These are phyloP conservation scores for Pseudopithomyces maydicus DNA, from an alignment of 2,329 filamentous ascomycete genomes.

Conservation along the genomic window DNA sequence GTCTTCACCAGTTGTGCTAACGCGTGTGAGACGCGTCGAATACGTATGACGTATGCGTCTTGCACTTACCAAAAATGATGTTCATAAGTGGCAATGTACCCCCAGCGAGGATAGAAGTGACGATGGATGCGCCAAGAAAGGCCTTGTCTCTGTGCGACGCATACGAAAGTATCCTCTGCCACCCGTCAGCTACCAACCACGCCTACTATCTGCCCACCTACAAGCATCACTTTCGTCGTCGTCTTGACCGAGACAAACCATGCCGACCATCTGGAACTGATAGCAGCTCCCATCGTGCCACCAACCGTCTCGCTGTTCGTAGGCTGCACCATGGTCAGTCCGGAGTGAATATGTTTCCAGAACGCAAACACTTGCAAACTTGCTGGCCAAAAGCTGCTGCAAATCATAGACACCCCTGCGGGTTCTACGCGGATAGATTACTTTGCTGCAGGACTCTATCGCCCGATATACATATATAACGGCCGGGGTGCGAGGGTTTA, in stretches of 20 bases:
- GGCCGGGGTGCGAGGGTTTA: not conserved
- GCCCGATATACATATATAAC: not conserved
- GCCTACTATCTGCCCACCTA: not conserved
- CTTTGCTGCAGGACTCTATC: not conserved
- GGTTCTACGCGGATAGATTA: not conserved
- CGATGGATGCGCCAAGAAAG: constrained; percentile 18
- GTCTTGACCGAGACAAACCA: not conserved
- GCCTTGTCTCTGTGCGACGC: constrained; percentile 18
- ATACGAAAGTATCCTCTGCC: constrained; percentile 29
- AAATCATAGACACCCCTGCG: not conserved
- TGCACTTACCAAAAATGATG: constrained; percentile 56
- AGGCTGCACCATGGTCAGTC: constrained; percentile 1
- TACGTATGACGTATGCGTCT: not conserved
- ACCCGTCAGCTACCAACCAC: not conserved
- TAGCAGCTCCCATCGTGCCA: not conserved
- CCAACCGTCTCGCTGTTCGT: not conserved
- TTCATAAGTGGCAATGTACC: constrained; percentile 59
- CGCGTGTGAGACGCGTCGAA: not conserved
- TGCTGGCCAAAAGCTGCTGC: not conserved
- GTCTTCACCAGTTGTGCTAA: constrained; percentile 22
- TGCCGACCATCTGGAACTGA: not conserved
- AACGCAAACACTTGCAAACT: not conserved
- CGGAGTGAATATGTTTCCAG: constrained; percentile 1
- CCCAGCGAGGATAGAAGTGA: constrained; percentile 26
- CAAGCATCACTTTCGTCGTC: not conserved